Evolutionary conservation across 768 basidiomycete genomes (phyloP).

Genomic region (Suillus alpinus): DNA sequence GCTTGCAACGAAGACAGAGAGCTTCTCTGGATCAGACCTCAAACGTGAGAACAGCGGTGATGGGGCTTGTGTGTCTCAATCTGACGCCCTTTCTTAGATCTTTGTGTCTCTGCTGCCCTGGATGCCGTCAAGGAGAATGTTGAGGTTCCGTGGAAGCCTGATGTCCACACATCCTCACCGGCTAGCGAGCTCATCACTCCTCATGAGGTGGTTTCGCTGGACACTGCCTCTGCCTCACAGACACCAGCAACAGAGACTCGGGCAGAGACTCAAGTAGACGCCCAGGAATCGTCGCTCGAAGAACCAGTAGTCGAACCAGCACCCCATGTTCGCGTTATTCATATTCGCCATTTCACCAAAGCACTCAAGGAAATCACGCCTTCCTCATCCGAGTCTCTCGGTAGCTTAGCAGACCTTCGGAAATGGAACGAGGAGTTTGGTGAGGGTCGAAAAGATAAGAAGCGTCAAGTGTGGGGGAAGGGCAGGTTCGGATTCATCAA

Average conservation of each 20-base stretch:
- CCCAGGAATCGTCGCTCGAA: constrained; percentile 6
- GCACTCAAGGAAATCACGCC: constrained; percentile 90
- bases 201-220: constrained; percentile 5
- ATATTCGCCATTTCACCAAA: constrained; percentile 69
- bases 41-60: constrained; percentile 62
- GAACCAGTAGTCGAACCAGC: neutral
- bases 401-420: constrained; percentile 69
- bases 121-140: constrained; percentile 88
- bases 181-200: neutral
- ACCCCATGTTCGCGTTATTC: constrained; percentile 39
- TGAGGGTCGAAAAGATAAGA: constrained; percentile 70
- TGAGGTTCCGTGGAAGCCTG: constrained; percentile 68
- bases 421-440: constrained; percentile 96
- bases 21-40: constrained; percentile 91
- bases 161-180: constrained; percentile 8
- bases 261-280: constrained; percentile 1
- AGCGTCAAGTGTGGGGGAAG: constrained; percentile 81
- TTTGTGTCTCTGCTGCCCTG: constrained; percentile 90
- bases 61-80: neutral
- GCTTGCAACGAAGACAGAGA: constrained; percentile 72
- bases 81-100: constrained; percentile 46
- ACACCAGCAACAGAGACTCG: constrained; percentile 1
- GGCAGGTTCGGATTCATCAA: constrained; percentile 84
- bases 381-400: constrained; percentile 79
- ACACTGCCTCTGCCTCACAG: constrained; percentile 2